phyloP scores from a whole-genome alignment of 495 filamentous ascomycete genomes.

The Trichoderma virens region DNA sequence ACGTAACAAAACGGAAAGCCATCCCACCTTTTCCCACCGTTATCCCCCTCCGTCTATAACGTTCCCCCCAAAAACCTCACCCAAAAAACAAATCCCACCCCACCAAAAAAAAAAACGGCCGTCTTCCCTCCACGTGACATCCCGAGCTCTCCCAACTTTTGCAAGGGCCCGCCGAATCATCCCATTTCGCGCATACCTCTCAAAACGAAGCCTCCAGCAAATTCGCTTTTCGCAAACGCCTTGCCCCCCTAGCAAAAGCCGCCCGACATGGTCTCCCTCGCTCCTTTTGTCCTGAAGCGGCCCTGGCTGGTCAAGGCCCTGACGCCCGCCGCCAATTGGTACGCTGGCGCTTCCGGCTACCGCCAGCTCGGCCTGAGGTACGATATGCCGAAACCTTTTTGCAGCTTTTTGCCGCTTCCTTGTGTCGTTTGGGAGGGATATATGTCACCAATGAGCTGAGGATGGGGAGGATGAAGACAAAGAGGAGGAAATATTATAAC shows the following conservation, averaged over 20 bases:
- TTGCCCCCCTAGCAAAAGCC: background rate
- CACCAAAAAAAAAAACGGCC: background rate
- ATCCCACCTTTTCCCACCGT: too few species aligned
- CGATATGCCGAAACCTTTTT: constrained; percentile 21
- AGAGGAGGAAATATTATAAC: background rate
- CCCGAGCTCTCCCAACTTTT: constrained; percentile 12
- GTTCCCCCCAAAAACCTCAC: background rate
- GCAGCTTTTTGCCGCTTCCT: too few species aligned
- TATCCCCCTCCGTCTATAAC: background rate
- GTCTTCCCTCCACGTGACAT: constrained; percentile 1
- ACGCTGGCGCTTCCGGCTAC: constrained; percentile 80
- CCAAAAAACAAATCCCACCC: background rate
- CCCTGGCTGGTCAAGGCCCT: constrained; percentile 77
- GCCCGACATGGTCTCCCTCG: constrained; percentile 37
- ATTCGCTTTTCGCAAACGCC: background rate
- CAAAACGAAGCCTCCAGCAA: background rate
- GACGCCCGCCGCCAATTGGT: constrained; percentile 74
- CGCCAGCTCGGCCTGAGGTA: constrained; percentile 87
- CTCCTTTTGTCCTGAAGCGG: constrained; percentile 64
- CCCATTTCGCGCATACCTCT: background rate
- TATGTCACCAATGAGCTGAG: background rate
- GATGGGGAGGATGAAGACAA: background rate
- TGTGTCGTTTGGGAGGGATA: too few species aligned
- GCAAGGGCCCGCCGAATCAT: constrained; percentile 9
- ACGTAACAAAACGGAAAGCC: background rate